Evolutionary conservation across 345 rosid species (phyloP).

Genomic region (Populus tremula): DNA sequence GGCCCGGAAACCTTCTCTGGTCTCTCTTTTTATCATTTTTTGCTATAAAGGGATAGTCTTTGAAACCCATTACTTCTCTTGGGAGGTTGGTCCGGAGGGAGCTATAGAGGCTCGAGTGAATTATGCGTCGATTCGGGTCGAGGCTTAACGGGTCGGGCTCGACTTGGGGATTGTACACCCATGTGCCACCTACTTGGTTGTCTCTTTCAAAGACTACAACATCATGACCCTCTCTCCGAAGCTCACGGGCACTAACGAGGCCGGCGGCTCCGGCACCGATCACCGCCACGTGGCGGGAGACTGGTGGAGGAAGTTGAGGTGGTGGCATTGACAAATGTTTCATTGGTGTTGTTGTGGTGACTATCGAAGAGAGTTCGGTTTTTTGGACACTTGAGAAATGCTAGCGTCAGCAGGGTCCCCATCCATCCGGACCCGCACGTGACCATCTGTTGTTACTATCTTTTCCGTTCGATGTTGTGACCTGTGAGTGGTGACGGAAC

Average conservation of each 20-base stretch:
- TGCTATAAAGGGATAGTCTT: slow-evolving; percentile 59
- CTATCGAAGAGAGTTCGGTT: neutral
- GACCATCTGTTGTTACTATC: neutral
- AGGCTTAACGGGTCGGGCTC: slow-evolving; percentile 69
- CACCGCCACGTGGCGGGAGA: slow-evolving; percentile 64
- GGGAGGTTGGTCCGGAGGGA: slow-evolving; percentile 91
- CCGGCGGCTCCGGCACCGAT: slow-evolving; percentile 93
- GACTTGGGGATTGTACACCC: slow-evolving; percentile 59
- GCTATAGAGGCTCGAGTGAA: slow-evolving; percentile 66
- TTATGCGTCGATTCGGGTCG: slow-evolving; percentile 52
- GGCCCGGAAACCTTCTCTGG: slow-evolving; percentile 71
- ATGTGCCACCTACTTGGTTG: slow-evolving; percentile 65
- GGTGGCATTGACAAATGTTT: slow-evolving; percentile 25
- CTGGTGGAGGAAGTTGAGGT: slow-evolving; percentile 18
- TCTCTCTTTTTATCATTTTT: slow-evolving; percentile 38
- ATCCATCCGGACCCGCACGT: neutral
- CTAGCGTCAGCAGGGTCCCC: neutral
- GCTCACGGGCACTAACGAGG: slow-evolving; percentile 68
- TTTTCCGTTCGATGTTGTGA: neutral
- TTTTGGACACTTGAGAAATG: neutral
- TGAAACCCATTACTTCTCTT: slow-evolving; percentile 80
- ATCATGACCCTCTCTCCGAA: slow-evolving; percentile 69
- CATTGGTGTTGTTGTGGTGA: neutral
- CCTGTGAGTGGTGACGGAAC: neutral
- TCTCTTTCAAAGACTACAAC: slow-evolving; percentile 74